Evolutionary conservation across 75 land plant genomes (phyloP).

Genomic region (Sequoia sempervirens): DNA sequence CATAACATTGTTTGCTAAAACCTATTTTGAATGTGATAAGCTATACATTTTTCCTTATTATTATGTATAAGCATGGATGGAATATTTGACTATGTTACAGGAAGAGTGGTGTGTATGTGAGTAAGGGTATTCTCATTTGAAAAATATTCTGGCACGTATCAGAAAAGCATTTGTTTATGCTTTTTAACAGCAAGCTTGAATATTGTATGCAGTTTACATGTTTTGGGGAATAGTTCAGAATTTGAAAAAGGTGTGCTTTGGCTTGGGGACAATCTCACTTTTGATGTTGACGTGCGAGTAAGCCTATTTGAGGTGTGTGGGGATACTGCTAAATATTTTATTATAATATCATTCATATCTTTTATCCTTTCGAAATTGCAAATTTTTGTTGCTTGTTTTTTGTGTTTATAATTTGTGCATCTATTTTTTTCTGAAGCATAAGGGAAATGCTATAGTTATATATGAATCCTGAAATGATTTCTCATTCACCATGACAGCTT

Average conservation of each 20-base stretch:
- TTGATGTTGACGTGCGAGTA: slow-evolving; percentile 81
- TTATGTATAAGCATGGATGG: neutral
- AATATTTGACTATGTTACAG: neutral
- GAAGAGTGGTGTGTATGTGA: neutral
- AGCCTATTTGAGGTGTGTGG: slow-evolving; percentile 83
- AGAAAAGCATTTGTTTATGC: neutral
- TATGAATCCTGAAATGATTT: neutral
- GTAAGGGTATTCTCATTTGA: neutral
- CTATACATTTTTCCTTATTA: neutral
- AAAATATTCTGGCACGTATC: neutral
- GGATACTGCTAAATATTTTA: neutral
- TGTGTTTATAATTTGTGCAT: neutral
- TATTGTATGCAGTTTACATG: slow-evolving; percentile 51
- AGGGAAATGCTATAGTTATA: neutral
- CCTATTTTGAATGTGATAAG: neutral
- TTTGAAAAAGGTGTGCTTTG: slow-evolving; percentile 80
- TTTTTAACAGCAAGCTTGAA: slow-evolving; percentile 10
- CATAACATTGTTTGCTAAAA: neutral
- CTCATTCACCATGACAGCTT: neutral
- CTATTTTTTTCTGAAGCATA: neutral
- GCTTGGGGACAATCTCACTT: slow-evolving; percentile 68
- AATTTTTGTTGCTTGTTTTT: neutral
- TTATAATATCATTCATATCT: neutral
- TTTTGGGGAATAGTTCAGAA: slow-evolving; percentile 75
- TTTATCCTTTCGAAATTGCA: neutral